A percentile compares a stretch with the other conserved stretches of the same genome.
These are phyloP conservation scores for Calocybe gangraenosa DNA, from an alignment of 768 basidiomycete species.

Conservation along the genomic window DNA sequence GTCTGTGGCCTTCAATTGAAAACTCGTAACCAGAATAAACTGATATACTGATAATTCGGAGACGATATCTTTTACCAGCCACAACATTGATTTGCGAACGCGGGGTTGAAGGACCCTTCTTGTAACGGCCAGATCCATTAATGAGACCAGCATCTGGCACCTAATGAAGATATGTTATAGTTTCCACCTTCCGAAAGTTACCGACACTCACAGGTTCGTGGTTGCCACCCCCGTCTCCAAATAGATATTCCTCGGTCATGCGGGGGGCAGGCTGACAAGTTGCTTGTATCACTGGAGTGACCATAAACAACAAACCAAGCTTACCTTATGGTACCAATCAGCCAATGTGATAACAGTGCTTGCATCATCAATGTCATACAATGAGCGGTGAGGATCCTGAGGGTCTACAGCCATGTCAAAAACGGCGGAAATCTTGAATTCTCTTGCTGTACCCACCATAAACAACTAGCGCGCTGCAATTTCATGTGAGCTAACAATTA, in stretches of 20 bases:
- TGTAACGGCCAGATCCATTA: slow-evolving; percentile 28
- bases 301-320: background rate
- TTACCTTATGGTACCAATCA: slow-evolving; percentile 27
- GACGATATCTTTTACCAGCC: slow-evolving; percentile 28
- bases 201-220: slow-evolving; percentile 10
- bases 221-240: slow-evolving; percentile 7
- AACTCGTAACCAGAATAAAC: slow-evolving; percentile 25
- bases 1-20: slow-evolving; percentile 23
- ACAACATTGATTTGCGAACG: slow-evolving; percentile 32
- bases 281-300: slow-evolving; percentile 23
- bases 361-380: slow-evolving; percentile 20
- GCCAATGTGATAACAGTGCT: slow-evolving; percentile 37
- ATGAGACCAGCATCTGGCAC: slow-evolving; percentile 27
- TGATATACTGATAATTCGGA: slow-evolving; percentile 36
- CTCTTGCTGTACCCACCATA: slow-evolving; percentile 25
- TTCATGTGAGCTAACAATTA: background rate
- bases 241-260: slow-evolving; percentile 6
- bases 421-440: slow-evolving; percentile 17
- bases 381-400: slow-evolving; percentile 22
- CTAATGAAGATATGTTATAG: background rate
- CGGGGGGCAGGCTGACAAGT: slow-evolving; percentile 23
- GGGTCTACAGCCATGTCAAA: slow-evolving; percentile 19
- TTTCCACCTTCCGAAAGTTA: slow-evolving; percentile 1
- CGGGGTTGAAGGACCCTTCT: slow-evolving; percentile 28
- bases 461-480: slow-evolving; percentile 23